Conservation (phyloP, 2,329 filamentous ascomycete genomes). For the Corinectria fuckeliana region DNA sequence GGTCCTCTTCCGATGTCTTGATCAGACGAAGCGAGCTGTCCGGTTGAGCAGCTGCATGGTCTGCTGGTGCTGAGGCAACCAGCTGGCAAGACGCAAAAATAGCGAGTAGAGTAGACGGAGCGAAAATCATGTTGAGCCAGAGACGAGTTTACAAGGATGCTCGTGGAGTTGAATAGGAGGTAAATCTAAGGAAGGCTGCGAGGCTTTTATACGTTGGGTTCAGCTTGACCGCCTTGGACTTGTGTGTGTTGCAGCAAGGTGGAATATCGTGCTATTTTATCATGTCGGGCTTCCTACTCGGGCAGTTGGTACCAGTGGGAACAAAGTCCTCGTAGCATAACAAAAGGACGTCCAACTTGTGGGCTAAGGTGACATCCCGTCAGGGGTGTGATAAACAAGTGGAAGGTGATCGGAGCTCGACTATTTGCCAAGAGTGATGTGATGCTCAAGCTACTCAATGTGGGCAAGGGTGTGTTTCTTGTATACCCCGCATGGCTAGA, state of each 20-base stretch:
- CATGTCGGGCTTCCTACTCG: not conserved
- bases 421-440: not conserved
- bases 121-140: not conserved
- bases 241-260: not conserved
- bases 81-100: not conserved
- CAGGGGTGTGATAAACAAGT: not conserved
- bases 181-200: not conserved
- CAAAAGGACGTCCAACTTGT: not conserved
- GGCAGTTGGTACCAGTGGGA: not conserved
- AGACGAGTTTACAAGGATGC: not conserved
- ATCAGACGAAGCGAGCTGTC: not conserved
- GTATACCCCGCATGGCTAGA: not conserved
- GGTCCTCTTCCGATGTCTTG: not conserved
- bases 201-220: not conserved
- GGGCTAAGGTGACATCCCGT: not conserved
- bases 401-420: not conserved
- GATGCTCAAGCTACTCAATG: not conserved
- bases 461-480: not conserved
- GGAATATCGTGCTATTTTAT: not conserved
- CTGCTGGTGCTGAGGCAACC: not conserved
- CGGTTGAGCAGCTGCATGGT: not conserved
- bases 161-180: not conserved
- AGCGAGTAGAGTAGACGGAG: not conserved
- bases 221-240: not conserved
- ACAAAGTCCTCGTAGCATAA: no score